Percentiles rank a stretch among this genome's conserved stretches.
Conservation (phyloP, 73 alveolate genomes). For the Paramecium sexaurelia region DNA sequence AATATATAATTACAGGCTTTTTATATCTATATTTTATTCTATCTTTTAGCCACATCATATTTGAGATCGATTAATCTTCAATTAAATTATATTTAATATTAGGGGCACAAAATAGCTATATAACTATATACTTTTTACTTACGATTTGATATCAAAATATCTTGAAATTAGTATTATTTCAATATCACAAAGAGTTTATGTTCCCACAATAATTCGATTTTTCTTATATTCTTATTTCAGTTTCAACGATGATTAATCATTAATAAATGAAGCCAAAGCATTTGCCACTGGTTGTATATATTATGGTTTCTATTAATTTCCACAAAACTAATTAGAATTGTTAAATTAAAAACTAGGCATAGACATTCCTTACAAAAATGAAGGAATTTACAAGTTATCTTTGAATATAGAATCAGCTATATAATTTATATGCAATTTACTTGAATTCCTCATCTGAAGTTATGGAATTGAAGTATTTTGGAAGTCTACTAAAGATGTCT, state of each 20-base stretch:
- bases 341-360: not conserved
- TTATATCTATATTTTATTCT: conserved; percentile 26
- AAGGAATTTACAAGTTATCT: not conserved
- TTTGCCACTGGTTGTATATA: not conserved
- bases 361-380: conserved; percentile 3
- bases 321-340: conserved; percentile 10
- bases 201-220: conserved; percentile 27
- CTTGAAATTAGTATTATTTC: not conserved
- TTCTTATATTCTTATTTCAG: not conserved
- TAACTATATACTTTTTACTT: not conserved
- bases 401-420: not conserved
- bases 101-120: conserved; percentile 32
- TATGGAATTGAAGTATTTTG: not conserved
- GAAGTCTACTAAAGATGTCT: not conserved
- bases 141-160: conserved; percentile 35
- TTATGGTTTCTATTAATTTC: not conserved
- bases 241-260: not conserved
- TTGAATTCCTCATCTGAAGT: conserved; percentile 23
- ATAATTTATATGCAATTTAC: not conserved
- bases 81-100: not conserved
- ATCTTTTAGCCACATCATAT: conserved; percentile 19
- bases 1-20: conserved; percentile 3
- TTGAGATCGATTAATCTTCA: not conserved
- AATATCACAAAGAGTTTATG: conserved; percentile 30
- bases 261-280: not conserved